Evolutionary conservation across 1,284 basidiomycete species (phyloP), one percentile per base, ranked within the genome.

Genomic region (Rhizoctonia solani): DNA sequence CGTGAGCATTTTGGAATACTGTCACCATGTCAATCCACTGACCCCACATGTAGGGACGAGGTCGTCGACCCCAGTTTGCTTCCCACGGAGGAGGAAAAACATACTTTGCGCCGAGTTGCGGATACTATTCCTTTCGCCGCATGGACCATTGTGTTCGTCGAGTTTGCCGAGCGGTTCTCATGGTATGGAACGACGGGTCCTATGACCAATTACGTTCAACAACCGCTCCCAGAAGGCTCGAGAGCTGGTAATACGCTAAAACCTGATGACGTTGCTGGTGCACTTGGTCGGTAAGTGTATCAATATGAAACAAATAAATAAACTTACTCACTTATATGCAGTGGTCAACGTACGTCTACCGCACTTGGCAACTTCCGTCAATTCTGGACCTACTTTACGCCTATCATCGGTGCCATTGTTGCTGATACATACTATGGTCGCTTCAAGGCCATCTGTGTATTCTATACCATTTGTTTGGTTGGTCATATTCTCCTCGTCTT

Each of bases 141-240:
- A 9, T 84, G 79, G 76, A 87, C 89, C 67, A 88, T 92, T 53
- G 88, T 87, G 3, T 68, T 85, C 34, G 81, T 90, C 39, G 89
- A 92, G 75, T 74, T 88, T 47, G 87, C 87, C 3, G 90, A 92
- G 74, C 85, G 89, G 21, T 92, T 92, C 76, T 91, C 89, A 9
- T 82, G 80, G 76, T 85, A 86, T 76, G 89, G 89, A 56, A 72
- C 47, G 49, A 56, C 42, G 1, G 59, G 67, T 52, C 54, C 68
- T 6, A 71, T 72, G 66, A 67, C 54, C 56, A 72, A 72, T 67
- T 73, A 71, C 32, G 46, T 72, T 27, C 53, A 66, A 58, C 65
- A 68, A 23, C 61, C 47, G 13, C 68, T 71, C 2, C 71, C 71
- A 9, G 61, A 65, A 19, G 72, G 72, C 46, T 74, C 74, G 63